Base-by-base conservation (phyloP, 2,329 filamentous ascomycete genomes). In the Cladosporium oxysporum region DNA sequence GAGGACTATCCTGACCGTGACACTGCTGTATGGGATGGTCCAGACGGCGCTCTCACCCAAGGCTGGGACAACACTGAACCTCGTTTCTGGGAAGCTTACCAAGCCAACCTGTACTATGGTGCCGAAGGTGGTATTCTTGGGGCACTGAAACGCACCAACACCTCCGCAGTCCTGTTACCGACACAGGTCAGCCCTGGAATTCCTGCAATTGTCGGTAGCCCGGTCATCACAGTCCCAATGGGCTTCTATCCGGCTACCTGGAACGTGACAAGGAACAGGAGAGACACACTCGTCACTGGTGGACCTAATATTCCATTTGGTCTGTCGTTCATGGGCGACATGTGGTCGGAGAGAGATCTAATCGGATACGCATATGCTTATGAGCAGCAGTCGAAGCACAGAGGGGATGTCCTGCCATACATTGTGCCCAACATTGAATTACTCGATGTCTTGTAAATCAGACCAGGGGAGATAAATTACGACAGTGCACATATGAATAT, bases 301-400 rank as follows among this genome's bases (percentile, higher is more conserved):
- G 87, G 79, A 0, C 87, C 88, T 0, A 84, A 85, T 21, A 75
- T 87, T 1, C 82, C 82, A 2, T 89, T 90, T 71, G 89, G 89
- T 0, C 76, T 91, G 12, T 82, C 82, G 8, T 91, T 91, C 70
- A 78, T 90, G 55, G 90, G 88, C 0, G 76, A 76, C 2, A 82
- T 81, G 58, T 91, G 85, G 79, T 84, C 81, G 41, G 89, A 91
- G 75, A 84, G 84, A 71, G 81, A 76, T 33, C 72, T 92, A 69
- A 85, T 91, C 66, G 85, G 85, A 0, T 83, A 88, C 72, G 89
- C 88, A 7, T 91, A 89, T 79, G 88, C 87, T 4, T 90, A 87
- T 76, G 89, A 92, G 79, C 86, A 90, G 78, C 79, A 81, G 68
- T 89, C 83, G 2, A 75, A 77, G 71, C 79, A 82, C 12, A 77